These are phyloP conservation scores for Phytophthora constricta DNA, from an alignment of 352 stramenopile species.

Conservation along the genomic window DNA sequence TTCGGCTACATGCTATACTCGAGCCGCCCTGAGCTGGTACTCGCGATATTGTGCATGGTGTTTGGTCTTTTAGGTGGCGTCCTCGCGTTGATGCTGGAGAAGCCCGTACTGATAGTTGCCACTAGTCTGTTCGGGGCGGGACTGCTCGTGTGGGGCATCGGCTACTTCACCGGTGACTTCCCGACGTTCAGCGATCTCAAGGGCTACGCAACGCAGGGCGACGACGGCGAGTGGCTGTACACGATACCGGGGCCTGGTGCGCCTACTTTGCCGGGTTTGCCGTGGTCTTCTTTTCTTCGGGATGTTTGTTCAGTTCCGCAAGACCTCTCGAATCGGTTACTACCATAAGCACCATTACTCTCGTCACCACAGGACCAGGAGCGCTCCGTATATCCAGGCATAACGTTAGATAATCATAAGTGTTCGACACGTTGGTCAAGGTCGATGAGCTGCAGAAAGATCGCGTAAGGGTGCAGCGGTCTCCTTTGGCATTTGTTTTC, in stretches of 20 bases:
- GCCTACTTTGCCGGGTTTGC: constrained; percentile 44
- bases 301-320: constrained; percentile 52
- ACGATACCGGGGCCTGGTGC: constrained; percentile 47
- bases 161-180: constrained; percentile 57
- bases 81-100: constrained; percentile 48
- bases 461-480: background rate
- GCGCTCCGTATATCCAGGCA: constrained; percentile 13
- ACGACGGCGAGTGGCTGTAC: constrained; percentile 38
- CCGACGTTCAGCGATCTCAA: constrained; percentile 46
- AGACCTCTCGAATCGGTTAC: constrained; percentile 30
- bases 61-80: constrained; percentile 39
- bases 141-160: constrained; percentile 48
- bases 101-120: constrained; percentile 46
- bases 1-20: constrained; percentile 53
- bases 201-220: constrained; percentile 33
- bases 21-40: constrained; percentile 35
- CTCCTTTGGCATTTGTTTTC: background rate
- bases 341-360: constrained; percentile 13
- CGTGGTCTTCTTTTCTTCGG: constrained; percentile 47
- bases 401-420: background rate
- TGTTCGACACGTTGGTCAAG: background rate
- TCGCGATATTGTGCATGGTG: constrained; percentile 39
- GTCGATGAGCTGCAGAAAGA: no score
- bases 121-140: constrained; percentile 49
- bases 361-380: background rate